Evolutionary conservation across 805 yeast genomes (phyloP), one percentile per base, ranked within the genome.

Genomic region (Saturnispora hagleri): DNA sequence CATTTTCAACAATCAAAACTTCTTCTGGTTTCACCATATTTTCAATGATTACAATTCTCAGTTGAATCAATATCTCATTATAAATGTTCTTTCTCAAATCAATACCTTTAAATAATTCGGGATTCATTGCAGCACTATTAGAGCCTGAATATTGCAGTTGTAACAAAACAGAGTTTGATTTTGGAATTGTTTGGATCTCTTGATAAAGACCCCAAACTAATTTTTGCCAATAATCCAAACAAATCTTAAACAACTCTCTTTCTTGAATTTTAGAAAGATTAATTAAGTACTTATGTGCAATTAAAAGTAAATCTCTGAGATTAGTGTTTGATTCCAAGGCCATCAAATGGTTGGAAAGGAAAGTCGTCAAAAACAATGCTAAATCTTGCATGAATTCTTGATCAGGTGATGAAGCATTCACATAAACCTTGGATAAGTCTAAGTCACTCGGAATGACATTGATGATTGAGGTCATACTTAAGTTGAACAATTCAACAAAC

Each of bases 1-100:
- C 99, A 66, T 91, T 91, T 69, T 93, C 98, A 48, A 90, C 97
- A 71, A 93, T 81, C 52, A 93, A 76, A 51, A 93, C 99, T 71
- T 93, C 99, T 69, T 93, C 99, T 3, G 99, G 99, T 67, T 96
- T 82, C 1, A 88, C 99, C 99, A 93, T 93, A 62, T 86, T 86
- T 69, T 90, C 98, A 62, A 93, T 93, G 64, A 93, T 84, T n/a
- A 95, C 96, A 55, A 85, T 73, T 69, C 99, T 81, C 62, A 93
- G 75, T 63, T 82, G 82, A 4, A 97, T 83, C 59, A 93, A 76
- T 43, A 93, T 74, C 26, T 79, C 78, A n/a, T 81, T 73, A 65
- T 93, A 93, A 50, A 79, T 79, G 69, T 91, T 95, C 65, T 85
- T 89, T 67, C 97, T 84, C 53, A 91, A 76, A 8, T 95, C 90